Conservation (phyloP, 768 basidiomycete genomes). For the Neoboletus brunneissimus region DNA sequence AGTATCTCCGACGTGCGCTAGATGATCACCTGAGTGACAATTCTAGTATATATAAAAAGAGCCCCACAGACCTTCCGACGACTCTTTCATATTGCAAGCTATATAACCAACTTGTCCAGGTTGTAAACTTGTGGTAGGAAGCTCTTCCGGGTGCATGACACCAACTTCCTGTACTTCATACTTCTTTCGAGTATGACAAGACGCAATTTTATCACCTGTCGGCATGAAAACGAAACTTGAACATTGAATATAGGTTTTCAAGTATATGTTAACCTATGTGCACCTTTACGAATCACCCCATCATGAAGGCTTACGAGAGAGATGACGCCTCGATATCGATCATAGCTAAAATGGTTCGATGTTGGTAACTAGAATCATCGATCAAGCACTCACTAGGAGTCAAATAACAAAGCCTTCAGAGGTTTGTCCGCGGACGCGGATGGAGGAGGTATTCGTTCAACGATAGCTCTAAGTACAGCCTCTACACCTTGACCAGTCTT, state of each 20-base stretch:
- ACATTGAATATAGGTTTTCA: background rate
- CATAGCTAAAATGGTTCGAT: conserved; percentile 58
- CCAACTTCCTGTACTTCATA: conserved; percentile 91
- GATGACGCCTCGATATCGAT: conserved; percentile 94
- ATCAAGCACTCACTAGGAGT: conserved; percentile 69
- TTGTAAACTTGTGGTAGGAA: conserved; percentile 61
- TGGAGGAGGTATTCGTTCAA: conserved; percentile 85
- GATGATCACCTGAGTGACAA: conserved; percentile 2
- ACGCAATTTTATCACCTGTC: conserved; percentile 85
- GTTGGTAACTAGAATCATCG: background rate
- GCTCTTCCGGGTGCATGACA: conserved; percentile 86
- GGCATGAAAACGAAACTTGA: background rate
- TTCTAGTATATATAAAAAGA: background rate
- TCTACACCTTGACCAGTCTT: conserved; percentile 89
- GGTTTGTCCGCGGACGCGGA: conserved; percentile 47
- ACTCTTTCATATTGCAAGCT: conserved; percentile 98
- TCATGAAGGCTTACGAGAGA: conserved; percentile 81
- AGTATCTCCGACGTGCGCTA: conserved; percentile 94
- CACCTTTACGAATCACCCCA: conserved; percentile 82
- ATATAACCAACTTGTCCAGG: conserved; percentile 86
- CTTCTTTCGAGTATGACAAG: conserved; percentile 78
- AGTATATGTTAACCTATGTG: background rate
- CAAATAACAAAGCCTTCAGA: conserved; percentile 87
- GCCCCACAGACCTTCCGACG: conserved; percentile 68
- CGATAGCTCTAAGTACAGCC: conserved; percentile 71